phyloP scores from a whole-genome alignment of 2,329 filamentous ascomycete genomes.

The Rutstroemia sp. region DNA sequence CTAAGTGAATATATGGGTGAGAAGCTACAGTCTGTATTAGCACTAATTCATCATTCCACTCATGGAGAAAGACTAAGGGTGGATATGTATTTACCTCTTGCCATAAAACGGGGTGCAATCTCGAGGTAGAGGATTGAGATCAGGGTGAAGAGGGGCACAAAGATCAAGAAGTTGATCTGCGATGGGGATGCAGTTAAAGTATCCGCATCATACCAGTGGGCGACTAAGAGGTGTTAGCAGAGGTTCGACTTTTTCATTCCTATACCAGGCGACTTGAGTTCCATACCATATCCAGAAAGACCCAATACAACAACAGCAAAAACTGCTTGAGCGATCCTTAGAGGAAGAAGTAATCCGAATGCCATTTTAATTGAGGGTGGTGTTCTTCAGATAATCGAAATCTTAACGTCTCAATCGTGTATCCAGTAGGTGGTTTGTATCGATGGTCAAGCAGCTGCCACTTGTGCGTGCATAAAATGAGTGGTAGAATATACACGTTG shows the following conservation, averaged over 20 bases:
- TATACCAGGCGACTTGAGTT: neutral
- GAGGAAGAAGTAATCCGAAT: conserved; percentile 34
- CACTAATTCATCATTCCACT: neutral
- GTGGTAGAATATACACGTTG: conserved; percentile 1
- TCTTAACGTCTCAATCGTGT: conserved; percentile 3
- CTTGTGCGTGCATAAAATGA: conserved; percentile 19
- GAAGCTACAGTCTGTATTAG: conserved; percentile 29
- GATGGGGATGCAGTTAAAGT: conserved; percentile 47
- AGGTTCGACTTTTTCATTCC: neutral
- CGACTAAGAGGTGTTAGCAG: conserved; percentile 36
- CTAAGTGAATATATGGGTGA: conserved; percentile 42
- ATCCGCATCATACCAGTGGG: conserved; percentile 51
- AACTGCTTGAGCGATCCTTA: conserved; percentile 40
- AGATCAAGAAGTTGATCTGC: conserved; percentile 51
- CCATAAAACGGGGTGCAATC: conserved; percentile 36
- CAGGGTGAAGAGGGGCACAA: conserved; percentile 46
- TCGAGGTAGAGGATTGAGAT: conserved; percentile 49
- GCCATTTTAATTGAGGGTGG: conserved; percentile 30
- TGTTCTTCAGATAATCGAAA: neutral
- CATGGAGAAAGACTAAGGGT: neutral
- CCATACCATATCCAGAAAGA: conserved; percentile 43
- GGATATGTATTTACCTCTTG: conserved; percentile 22
- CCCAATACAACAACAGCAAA: conserved; percentile 39
- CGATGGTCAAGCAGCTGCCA: conserved; percentile 13
- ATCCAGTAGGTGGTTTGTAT: conserved; percentile 1